Percentiles rank a stretch among this genome's conserved stretches.
Conservation (phyloP, 2,329 filamentous ascomycete genomes). For the Dactylellina leptospora region DNA sequence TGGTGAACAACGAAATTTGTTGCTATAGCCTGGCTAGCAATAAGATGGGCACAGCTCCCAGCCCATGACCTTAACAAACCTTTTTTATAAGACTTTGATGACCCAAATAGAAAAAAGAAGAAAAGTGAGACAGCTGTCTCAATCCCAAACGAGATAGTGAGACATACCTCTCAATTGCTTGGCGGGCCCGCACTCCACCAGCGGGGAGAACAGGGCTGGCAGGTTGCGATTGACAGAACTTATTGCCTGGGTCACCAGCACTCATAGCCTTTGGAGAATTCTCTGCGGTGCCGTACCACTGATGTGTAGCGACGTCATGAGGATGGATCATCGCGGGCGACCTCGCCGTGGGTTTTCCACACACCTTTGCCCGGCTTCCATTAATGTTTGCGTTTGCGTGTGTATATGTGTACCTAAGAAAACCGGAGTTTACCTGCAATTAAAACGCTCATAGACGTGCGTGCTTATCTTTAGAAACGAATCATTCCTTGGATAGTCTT, state of each 20-base stretch:
- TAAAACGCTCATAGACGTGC: background rate
- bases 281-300: conserved; percentile 9
- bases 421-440: conserved; percentile 10
- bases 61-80: conserved; percentile 15
- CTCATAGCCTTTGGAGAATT: background rate
- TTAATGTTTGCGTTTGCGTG: background rate
- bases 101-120: conserved; percentile 12
- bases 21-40: conserved; percentile 7
- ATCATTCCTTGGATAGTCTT: background rate
- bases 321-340: conserved; percentile 1
- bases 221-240: background rate
- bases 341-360: background rate
- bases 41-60: background rate
- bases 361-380: too few relatives aligned
- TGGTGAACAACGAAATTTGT: conserved; percentile 25
- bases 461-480: conserved; percentile 14
- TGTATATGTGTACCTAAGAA: background rate
- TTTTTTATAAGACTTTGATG: conserved; percentile 3
- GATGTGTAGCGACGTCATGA: conserved; percentile 41
- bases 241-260: background rate
- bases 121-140: conserved; percentile 44
- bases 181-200: conserved; percentile 7
- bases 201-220: conserved; percentile 14
- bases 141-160: conserved; percentile 47
- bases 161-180: conserved; percentile 44